Conservation (phyloP, 306 rosid genomes). For the Rosa rugosa region DNA sequence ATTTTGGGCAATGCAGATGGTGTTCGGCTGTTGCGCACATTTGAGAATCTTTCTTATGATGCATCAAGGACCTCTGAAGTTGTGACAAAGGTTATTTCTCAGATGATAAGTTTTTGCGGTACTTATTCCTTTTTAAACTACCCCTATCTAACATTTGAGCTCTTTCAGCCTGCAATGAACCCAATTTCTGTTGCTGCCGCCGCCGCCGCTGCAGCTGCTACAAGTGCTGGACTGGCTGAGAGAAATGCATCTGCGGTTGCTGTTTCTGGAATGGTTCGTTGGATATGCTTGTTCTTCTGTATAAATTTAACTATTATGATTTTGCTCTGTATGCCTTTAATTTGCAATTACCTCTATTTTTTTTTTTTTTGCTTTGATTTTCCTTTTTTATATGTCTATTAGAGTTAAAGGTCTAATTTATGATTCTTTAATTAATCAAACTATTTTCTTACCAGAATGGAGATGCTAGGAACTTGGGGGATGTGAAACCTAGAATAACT, state of each 20-base stretch:
- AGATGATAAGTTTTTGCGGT: conserved; percentile 12
- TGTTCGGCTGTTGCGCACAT: conserved; percentile 49
- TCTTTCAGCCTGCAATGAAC: conserved; percentile 72
- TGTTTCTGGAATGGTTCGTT: conserved; percentile 84
- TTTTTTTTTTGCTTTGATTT: neutral
- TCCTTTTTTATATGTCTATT: neutral
- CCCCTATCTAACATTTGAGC: conserved; percentile 21
- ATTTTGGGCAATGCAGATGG: conserved; percentile 82
- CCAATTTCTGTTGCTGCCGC: conserved; percentile 72
- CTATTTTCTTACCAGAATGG: conserved; percentile 65
- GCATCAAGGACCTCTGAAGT: conserved; percentile 78
- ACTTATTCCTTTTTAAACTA: conserved; percentile 5
- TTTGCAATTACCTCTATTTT: conserved; percentile 2
- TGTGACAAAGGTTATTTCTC: conserved; percentile 65
- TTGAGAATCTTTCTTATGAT: conserved; percentile 75
- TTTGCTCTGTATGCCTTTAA: neutral
- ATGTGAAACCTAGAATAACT: conserved; percentile 87
- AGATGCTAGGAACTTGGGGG: conserved; percentile 79
- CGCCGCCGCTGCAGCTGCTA: conserved; percentile 46
- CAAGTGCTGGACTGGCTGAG: conserved; percentile 70
- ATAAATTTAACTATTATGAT: neutral
- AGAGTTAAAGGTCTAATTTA: conserved; percentile 1
- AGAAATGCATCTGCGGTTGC: conserved; percentile 68
- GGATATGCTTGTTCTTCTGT: neutral
- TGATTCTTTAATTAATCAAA: neutral